These are phyloP conservation scores for Penium margaritaceum DNA, from an alignment of 139 green algal genomes.

Conservation along the genomic window DNA sequence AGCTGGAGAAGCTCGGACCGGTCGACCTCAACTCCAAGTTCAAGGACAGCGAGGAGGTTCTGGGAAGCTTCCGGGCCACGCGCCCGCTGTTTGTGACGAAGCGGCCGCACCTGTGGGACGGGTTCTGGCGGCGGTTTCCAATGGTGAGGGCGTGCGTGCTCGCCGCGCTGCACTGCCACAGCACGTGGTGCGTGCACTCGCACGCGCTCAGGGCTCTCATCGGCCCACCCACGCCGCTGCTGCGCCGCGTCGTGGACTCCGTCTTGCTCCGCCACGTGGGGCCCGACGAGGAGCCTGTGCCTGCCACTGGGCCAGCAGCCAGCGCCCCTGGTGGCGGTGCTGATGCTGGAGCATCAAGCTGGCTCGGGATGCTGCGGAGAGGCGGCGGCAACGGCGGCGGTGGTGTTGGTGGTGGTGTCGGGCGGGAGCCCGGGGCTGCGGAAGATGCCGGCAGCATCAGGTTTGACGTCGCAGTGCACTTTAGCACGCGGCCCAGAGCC, in stretches of 20 bases:
- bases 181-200: conserved; percentile 8
- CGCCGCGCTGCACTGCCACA: background rate
- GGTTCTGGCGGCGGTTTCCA: conserved; percentile 6
- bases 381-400: background rate
- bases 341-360: too few species aligned
- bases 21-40: background rate
- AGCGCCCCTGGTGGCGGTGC: too few species aligned
- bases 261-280: too few species aligned
- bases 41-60: too few species aligned
- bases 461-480: conserved; percentile 24
- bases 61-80: too few species aligned
- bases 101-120: background rate
- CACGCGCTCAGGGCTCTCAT: conserved; percentile 1
- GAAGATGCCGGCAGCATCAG: background rate
- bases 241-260: too few species aligned
- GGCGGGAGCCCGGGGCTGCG: background rate
- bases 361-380: background rate
- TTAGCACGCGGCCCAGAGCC: background rate
- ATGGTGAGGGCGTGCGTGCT: background rate
- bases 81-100: background rate
- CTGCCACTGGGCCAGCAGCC: background rate
- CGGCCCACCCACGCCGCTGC: background rate
- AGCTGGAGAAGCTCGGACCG: background rate
- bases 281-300: too few species aligned
- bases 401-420: too few species aligned